These are phyloP conservation scores for Phytophthora foliorum DNA, from an alignment of 352 stramenopile species.

Conservation along the genomic window DNA sequence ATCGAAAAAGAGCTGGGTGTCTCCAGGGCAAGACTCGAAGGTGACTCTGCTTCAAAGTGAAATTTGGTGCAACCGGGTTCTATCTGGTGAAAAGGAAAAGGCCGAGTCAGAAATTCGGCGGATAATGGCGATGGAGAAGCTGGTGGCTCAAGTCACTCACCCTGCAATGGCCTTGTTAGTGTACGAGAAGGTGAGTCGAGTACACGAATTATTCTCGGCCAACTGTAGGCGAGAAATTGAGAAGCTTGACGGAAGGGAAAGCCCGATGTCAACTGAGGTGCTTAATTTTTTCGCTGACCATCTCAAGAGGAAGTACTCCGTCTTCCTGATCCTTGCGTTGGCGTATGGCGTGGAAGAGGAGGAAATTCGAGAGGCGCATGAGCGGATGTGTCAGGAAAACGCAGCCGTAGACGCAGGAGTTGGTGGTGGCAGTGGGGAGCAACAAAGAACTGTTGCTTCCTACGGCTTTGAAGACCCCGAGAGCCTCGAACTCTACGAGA, in stretches of 20 bases:
- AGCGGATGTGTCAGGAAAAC: constrained; percentile 87
- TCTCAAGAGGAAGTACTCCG: constrained; percentile 89
- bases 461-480: constrained; percentile 85
- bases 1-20: constrained; percentile 61
- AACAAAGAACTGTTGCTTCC: constrained; percentile 52
- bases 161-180: constrained; percentile 86
- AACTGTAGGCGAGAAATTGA: constrained; percentile 87
- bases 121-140: constrained; percentile 89
- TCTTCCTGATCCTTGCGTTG: constrained; percentile 87
- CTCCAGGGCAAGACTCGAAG: constrained; percentile 84
- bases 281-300: constrained; percentile 89
- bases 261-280: constrained; percentile 59
- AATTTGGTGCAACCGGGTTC: constrained; percentile 86
- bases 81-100: constrained; percentile 86
- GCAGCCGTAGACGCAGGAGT: constrained; percentile 76
- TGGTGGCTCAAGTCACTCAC: constrained; percentile 82
- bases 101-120: constrained; percentile 84
- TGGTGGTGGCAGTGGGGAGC: constrained; percentile 71
- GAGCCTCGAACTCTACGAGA: constrained; percentile 85
- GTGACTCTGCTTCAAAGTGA: constrained; percentile 88
- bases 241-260: constrained; percentile 50
- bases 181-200: constrained; percentile 90
- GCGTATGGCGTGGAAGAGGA: constrained; percentile 81
- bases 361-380: constrained; percentile 83
- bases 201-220: constrained; percentile 87